Conservation (phyloP, 768 basidiomycete genomes). For the Auricularia heimuer region DNA sequence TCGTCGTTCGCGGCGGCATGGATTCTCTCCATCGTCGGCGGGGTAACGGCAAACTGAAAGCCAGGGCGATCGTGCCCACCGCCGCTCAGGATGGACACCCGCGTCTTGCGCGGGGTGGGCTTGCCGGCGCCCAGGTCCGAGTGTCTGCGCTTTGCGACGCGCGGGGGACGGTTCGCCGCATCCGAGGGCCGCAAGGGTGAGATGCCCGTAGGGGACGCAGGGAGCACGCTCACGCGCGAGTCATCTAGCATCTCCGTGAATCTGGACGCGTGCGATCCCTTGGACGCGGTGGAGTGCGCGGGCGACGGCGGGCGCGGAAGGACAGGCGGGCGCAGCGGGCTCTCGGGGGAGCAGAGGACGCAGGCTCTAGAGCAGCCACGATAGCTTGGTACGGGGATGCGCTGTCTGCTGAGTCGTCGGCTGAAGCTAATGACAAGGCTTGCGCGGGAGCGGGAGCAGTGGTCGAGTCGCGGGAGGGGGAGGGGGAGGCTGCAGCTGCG, state of each 20-base stretch:
- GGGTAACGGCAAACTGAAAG: not conserved
- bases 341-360: not conserved
- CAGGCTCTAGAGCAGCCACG: not conserved
- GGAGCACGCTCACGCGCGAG: not conserved
- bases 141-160: not conserved
- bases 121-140: not conserved
- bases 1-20: not conserved
- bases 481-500: not conserved
- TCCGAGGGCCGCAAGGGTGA: not conserved
- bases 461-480: not conserved
- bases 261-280: not conserved
- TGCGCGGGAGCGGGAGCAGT: not conserved
- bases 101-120: not conserved
- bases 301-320: not conserved
- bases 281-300: not conserved
- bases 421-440: not conserved
- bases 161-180: not conserved
- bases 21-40: not conserved
- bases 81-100: not conserved
- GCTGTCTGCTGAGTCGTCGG: not conserved
- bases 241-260: not conserved
- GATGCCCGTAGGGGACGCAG: not conserved
- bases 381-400: too few species aligned
- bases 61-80: not conserved
- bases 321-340: not conserved